Conservation (phyloP, 208 protist genomes). For the Leishmania guyanensis region DNA sequence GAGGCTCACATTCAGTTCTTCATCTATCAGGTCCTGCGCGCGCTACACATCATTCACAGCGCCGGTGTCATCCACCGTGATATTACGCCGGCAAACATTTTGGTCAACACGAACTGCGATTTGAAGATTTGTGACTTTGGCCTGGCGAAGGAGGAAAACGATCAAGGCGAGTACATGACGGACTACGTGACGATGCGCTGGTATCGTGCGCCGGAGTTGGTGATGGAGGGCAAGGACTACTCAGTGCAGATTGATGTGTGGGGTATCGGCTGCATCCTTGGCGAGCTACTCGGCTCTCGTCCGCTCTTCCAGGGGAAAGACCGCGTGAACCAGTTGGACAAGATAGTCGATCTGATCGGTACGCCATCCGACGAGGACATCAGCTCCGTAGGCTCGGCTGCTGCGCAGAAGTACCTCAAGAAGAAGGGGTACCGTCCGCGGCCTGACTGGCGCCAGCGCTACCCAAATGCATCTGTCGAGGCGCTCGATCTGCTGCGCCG, state of each 20-base stretch:
- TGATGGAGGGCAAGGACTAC: slow-evolving; percentile 93
- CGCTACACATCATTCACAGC: slow-evolving; percentile 94
- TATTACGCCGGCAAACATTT: slow-evolving; percentile 95
- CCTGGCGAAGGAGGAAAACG: slow-evolving; percentile 87
- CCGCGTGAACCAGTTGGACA: slow-evolving; percentile 89
- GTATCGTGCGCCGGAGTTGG: slow-evolving; percentile 94
- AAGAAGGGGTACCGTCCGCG: slow-evolving; percentile 59
- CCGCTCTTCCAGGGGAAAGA: slow-evolving; percentile 92
- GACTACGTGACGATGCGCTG: slow-evolving; percentile 96
- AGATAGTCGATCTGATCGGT: slow-evolving; percentile 93
- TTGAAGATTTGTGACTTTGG: slow-evolving; percentile 97
- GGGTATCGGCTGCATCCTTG: slow-evolving; percentile 91
- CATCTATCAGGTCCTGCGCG: slow-evolving; percentile 95
- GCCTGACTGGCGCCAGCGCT: slow-evolving; percentile 71
- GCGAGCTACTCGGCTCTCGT: slow-evolving; percentile 84
- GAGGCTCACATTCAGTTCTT: slow-evolving; percentile 96
- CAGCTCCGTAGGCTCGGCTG: slow-evolving; percentile 59
- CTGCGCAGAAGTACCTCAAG: slow-evolving; percentile 90
- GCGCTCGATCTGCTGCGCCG: slow-evolving; percentile 90
- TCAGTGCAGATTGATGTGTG: slow-evolving; percentile 91
- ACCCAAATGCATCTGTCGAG: slow-evolving; percentile 72
- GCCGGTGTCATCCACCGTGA: slow-evolving; percentile 96
- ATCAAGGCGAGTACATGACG: slow-evolving; percentile 92
- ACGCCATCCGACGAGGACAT: slow-evolving; percentile 90
- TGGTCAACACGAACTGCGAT: slow-evolving; percentile 97